Conservation (phyloP, 129 eudicot genomes). For the Saposhnikovia divaricata region DNA sequence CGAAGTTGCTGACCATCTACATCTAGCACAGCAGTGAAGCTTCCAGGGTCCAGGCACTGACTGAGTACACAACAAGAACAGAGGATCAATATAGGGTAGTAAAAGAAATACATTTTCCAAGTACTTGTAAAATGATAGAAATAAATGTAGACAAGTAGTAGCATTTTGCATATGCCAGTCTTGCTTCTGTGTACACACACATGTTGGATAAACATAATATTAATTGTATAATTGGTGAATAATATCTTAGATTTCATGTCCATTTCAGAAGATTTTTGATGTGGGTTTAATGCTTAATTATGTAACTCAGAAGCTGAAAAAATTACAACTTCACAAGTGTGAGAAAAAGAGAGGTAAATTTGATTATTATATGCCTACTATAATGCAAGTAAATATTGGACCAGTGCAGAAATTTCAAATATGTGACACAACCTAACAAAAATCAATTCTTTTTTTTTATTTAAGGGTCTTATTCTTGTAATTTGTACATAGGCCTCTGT, state of each 20-base stretch:
- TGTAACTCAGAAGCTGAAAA: not conserved
- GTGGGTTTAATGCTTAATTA: not conserved
- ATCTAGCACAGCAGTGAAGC: slow-evolving; percentile 28
- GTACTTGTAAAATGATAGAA: not conserved
- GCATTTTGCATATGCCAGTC: not conserved
- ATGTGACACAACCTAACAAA: slow-evolving; percentile 6
- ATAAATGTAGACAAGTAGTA: not conserved
- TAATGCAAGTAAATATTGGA: not conserved
- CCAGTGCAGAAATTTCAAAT: slow-evolving; percentile 1
- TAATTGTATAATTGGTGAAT: not conserved
- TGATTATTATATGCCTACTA: too few relatives aligned
- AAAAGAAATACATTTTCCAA: slow-evolving; percentile 5
- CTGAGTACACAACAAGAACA: slow-evolving; percentile 13
- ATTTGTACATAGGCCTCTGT: not conserved
- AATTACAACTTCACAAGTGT: not conserved
- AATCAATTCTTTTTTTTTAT: not conserved
- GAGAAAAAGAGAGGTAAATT: not conserved
- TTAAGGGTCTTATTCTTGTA: too few relatives aligned
- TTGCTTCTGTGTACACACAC: not conserved
- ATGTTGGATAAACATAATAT: not conserved
- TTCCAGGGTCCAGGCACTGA: slow-evolving; percentile 8
- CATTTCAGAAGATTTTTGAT: slow-evolving; percentile 1
- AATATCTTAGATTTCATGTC: slow-evolving; percentile 4
- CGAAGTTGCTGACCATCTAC: slow-evolving; percentile 40
- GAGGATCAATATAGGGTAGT: slow-evolving; percentile 12